These are phyloP conservation scores for Chytriomyces confervae DNA, from an alignment of 192 early-diverging fungal species.

Conservation along the genomic window DNA sequence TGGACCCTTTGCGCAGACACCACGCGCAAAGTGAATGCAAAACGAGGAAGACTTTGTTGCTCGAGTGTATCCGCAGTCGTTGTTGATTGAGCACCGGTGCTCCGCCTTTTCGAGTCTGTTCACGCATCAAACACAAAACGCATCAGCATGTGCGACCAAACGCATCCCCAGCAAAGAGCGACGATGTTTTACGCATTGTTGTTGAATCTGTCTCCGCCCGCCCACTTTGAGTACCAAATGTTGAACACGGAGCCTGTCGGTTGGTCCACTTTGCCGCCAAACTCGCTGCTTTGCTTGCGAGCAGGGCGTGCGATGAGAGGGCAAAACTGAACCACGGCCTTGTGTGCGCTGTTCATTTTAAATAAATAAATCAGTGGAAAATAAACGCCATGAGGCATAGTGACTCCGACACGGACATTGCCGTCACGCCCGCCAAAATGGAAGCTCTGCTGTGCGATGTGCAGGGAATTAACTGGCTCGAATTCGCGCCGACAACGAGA, in stretches of 20 bases:
- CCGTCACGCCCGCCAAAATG: background rate
- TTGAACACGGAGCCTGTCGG: slow-evolving; percentile 58
- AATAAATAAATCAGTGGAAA: background rate
- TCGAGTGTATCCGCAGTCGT: slow-evolving; percentile 74
- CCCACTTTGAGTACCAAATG: slow-evolving; percentile 72
- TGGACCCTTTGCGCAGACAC: slow-evolving; percentile 74
- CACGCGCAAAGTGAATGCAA: slow-evolving; percentile 84
- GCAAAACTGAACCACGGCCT: slow-evolving; percentile 24
- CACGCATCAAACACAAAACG: background rate
- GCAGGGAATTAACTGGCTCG: slow-evolving; percentile 64
- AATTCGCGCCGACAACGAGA: slow-evolving; percentile 49
- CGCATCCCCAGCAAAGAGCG: background rate
- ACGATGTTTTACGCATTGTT: slow-evolving; percentile 34
- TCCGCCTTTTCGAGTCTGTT: slow-evolving; percentile 59
- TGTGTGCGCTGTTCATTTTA: slow-evolving; percentile 38
- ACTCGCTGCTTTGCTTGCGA: slow-evolving; percentile 42
- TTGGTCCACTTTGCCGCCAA: slow-evolving; percentile 48
- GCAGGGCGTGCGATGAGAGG: slow-evolving; percentile 45
- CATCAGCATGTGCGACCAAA: slow-evolving; percentile 1
- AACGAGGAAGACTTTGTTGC: slow-evolving; percentile 68
- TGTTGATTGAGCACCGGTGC: slow-evolving; percentile 64
- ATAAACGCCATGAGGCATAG: background rate
- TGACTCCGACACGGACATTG: background rate
- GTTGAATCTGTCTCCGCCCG: slow-evolving; percentile 50
- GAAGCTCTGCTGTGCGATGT: slow-evolving; percentile 39